These are phyloP conservation scores for Blastobotrys proliferans DNA, from an alignment of 1,139 yeast genomes.

Conservation along the genomic window DNA sequence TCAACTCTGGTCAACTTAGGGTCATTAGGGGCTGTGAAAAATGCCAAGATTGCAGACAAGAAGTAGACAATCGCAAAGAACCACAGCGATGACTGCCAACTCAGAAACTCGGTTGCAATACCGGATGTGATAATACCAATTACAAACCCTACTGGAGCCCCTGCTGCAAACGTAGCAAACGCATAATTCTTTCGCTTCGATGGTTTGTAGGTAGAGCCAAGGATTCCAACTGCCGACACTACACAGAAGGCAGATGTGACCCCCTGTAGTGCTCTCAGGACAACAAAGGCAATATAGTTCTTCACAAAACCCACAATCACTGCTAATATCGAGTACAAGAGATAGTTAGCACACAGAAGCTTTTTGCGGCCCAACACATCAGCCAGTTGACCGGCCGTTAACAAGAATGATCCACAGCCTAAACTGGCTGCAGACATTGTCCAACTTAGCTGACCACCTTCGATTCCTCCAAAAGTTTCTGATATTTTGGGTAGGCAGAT, in stretches of 20 bases:
- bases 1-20: constrained; percentile 15
- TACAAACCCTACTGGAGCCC: constrained; percentile 46
- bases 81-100: constrained; percentile 41
- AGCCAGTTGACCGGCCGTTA: constrained; percentile 43
- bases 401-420: constrained; percentile 42
- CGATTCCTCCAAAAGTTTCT: constrained; percentile 31
- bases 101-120: constrained; percentile 37
- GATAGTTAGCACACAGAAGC: constrained; percentile 35
- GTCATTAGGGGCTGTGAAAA: constrained; percentile 34
- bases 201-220: constrained; percentile 38
- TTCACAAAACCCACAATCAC: constrained; percentile 41
- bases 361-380: constrained; percentile 43
- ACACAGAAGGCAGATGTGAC: constrained; percentile 40
- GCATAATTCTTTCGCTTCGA: constrained; percentile 40
- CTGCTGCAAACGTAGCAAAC: constrained; percentile 43
- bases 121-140: constrained; percentile 42
- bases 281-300: constrained; percentile 35
- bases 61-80: constrained; percentile 40
- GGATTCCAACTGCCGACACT: constrained; percentile 44
- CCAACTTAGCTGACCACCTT: constrained; percentile 44
- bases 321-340: constrained; percentile 35
- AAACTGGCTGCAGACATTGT: constrained; percentile 39
- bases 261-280: constrained; percentile 43
- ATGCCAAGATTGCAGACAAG: constrained; percentile 29
- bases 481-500: constrained; percentile 37